Evolutionary conservation across 2,329 filamentous ascomycete species (phyloP).

Genomic region (Thelonectria blattea): DNA sequence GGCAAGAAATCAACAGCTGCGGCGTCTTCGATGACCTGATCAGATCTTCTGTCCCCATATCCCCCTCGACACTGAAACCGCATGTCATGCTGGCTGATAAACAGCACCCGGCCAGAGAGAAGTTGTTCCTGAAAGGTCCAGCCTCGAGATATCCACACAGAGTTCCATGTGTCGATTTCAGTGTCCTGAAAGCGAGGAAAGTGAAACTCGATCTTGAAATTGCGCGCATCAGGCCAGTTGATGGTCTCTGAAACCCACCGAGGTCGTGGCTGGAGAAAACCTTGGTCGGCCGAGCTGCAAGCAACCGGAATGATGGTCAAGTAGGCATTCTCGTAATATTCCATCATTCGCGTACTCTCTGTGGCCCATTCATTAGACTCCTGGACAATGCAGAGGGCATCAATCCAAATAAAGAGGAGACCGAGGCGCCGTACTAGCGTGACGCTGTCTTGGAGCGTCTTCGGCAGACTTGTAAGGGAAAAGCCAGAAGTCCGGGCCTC

Average conservation of each 20-base stretch:
- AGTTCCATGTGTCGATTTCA: not conserved
- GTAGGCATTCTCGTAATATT: not conserved
- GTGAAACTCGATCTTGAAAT: not conserved
- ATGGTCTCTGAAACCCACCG: not conserved
- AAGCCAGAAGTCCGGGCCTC: not conserved
- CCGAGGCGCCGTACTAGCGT: not conserved
- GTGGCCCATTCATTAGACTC: not conserved
- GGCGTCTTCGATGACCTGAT: not conserved
- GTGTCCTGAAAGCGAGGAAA: not conserved
- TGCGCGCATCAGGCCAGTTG: not conserved
- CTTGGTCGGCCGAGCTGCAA: not conserved
- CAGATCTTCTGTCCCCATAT: not conserved
- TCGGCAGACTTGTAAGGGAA: not conserved
- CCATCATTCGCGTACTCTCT: not conserved
- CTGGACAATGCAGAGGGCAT: slow-evolving; percentile 1
- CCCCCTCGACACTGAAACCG: slow-evolving; percentile 1
- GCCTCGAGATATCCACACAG: not conserved
- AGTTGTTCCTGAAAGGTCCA: slow-evolving; percentile 1
- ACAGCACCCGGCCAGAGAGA: not conserved
- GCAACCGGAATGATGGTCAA: not conserved
- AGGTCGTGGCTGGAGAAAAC: not conserved
- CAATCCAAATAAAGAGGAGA: not conserved
- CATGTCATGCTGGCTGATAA: not conserved
- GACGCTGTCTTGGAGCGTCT: slow-evolving; percentile 4
- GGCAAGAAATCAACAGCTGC: not conserved